Percentiles rank a stretch among this genome's conserved stretches.
These are phyloP conservation scores for Gamarada debralockiae DNA, from an alignment of 495 filamentous ascomycete genomes.

Conservation along the genomic window DNA sequence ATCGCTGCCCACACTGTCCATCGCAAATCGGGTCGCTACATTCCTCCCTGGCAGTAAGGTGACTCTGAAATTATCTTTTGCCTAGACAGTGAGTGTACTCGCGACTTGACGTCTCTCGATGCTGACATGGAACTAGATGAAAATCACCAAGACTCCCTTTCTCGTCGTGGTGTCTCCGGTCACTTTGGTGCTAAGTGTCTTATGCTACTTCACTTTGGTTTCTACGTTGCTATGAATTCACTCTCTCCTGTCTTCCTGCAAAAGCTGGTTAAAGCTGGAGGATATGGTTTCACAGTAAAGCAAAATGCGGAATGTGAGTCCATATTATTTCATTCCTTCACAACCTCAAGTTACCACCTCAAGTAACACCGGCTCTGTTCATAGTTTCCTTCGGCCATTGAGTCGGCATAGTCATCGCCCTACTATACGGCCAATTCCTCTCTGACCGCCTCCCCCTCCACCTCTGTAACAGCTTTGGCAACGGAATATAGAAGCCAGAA, in stretches of 20 bases:
- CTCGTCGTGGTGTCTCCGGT: constrained; percentile 41
- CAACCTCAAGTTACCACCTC: too few relatives aligned
- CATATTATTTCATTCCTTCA: too few relatives aligned
- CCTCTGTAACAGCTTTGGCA: too few relatives aligned
- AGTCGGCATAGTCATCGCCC: too few relatives aligned
- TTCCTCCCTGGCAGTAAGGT: constrained; percentile 34
- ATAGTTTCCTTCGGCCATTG: too few relatives aligned
- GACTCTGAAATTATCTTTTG: constrained; percentile 27
- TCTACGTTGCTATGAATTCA: constrained; percentile 34
- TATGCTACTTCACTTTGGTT: constrained; percentile 43
- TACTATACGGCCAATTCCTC: too few relatives aligned
- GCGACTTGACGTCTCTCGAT: too few relatives aligned
- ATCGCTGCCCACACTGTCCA: constrained; percentile 25
- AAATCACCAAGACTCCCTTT: constrained; percentile 32
- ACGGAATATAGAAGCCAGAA: too few relatives aligned
- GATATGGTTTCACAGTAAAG: constrained; percentile 44
- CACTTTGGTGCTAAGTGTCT: constrained; percentile 39
- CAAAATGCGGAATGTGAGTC: constrained; percentile 43
- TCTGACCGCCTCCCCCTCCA: too few relatives aligned
- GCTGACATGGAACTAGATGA: too few relatives aligned
- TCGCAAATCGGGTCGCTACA: constrained; percentile 37
- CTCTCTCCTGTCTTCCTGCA: constrained; percentile 39
- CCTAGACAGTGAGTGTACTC: constrained; percentile 25
- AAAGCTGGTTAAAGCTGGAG: constrained; percentile 35
- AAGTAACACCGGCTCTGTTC: too few relatives aligned